A percentile compares a stretch with the other conserved stretches of the same genome.
Conservation (phyloP, 1,284 basidiomycete species). For the Puccinia coronata region DNA sequence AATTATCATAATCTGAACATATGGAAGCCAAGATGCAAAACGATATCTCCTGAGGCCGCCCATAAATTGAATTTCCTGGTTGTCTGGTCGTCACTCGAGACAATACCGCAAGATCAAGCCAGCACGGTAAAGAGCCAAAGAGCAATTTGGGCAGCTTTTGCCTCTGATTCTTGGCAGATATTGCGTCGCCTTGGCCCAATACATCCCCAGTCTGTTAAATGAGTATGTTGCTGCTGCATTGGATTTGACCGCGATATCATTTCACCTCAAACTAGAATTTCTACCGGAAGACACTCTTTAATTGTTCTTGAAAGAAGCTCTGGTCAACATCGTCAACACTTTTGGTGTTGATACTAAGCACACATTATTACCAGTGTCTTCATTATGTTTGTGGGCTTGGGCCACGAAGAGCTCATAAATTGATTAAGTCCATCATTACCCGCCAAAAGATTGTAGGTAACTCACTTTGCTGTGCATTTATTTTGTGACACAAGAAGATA, state of each 20-base stretch:
- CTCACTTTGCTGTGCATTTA: slow-evolving; percentile 49
- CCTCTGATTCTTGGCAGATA: slow-evolving; percentile 84
- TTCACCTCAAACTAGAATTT: slow-evolving; percentile 76
- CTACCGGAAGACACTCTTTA: slow-evolving; percentile 83
- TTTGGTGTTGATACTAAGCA: slow-evolving; percentile 96
- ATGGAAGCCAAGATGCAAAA: slow-evolving; percentile 30
- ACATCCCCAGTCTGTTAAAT: slow-evolving; percentile 88
- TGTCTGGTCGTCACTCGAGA: slow-evolving; percentile 83
- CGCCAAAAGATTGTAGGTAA: slow-evolving; percentile 63
- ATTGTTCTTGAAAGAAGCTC: slow-evolving; percentile 75
- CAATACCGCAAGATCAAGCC: slow-evolving; percentile 90
- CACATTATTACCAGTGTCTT: slow-evolving; percentile 81
- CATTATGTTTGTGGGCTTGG: slow-evolving; percentile 92
- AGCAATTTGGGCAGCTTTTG: slow-evolving; percentile 82
- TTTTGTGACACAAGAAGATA: slow-evolving; percentile 71
- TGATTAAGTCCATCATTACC: slow-evolving; percentile 77
- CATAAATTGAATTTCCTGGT: slow-evolving; percentile 65
- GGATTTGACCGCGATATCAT: slow-evolving; percentile 77
- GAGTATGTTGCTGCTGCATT: slow-evolving; percentile 82
- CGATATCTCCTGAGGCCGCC: slow-evolving; percentile 19
- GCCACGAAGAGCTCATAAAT: slow-evolving; percentile 84
- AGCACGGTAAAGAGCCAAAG: slow-evolving; percentile 80
- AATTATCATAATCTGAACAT: slow-evolving; percentile 51
- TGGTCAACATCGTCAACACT: slow-evolving; percentile 88
- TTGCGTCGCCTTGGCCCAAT: slow-evolving; percentile 90